phyloP scores from a whole-genome alignment of 352 stramenopile species.

The Paralagenidium karlingii region DNA sequence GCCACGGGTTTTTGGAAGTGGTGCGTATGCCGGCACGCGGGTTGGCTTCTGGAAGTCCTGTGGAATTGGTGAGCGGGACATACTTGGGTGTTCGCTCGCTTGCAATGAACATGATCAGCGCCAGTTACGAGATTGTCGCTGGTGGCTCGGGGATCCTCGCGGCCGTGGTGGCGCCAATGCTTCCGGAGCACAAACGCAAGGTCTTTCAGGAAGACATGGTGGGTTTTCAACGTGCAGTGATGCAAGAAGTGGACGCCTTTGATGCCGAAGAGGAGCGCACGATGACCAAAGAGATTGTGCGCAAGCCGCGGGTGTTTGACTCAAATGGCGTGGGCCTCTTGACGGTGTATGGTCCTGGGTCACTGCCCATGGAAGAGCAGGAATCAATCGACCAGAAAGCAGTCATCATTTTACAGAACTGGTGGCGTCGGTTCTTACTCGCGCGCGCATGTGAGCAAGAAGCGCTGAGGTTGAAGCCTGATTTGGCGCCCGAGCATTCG shows the following conservation, averaged over 20 bases:
- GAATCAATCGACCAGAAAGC: constrained; percentile 75
- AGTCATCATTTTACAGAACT: constrained; percentile 67
- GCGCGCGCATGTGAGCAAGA: constrained; percentile 45
- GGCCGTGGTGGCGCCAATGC: constrained; percentile 51
- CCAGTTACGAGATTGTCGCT: constrained; percentile 79
- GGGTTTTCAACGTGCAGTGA: constrained; percentile 76
- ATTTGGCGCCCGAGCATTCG: no score
- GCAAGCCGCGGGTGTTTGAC: constrained; percentile 76
- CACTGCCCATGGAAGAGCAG: constrained; percentile 82
- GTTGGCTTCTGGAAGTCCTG: constrained; percentile 62
- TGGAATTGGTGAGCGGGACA: constrained; percentile 70
- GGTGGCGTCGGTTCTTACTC: constrained; percentile 65
- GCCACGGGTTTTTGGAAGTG: constrained; percentile 70
- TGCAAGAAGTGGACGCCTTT: constrained; percentile 80
- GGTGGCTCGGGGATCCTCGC: constrained; percentile 61
- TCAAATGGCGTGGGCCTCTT: constrained; percentile 55
- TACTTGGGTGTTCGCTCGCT: constrained; percentile 77
- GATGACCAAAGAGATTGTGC: constrained; percentile 79
- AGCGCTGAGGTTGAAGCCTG: constrained; percentile 42
- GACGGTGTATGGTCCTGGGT: constrained; percentile 72
- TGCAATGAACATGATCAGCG: constrained; percentile 84
- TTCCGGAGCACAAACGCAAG: constrained; percentile 59
- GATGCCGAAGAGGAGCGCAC: constrained; percentile 76
- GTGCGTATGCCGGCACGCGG: constrained; percentile 65
- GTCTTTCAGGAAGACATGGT: constrained; percentile 77